Evolutionary conservation across 805 yeast species (phyloP), one percentile per base, ranked within the genome.

Genomic region (Candida maris): DNA sequence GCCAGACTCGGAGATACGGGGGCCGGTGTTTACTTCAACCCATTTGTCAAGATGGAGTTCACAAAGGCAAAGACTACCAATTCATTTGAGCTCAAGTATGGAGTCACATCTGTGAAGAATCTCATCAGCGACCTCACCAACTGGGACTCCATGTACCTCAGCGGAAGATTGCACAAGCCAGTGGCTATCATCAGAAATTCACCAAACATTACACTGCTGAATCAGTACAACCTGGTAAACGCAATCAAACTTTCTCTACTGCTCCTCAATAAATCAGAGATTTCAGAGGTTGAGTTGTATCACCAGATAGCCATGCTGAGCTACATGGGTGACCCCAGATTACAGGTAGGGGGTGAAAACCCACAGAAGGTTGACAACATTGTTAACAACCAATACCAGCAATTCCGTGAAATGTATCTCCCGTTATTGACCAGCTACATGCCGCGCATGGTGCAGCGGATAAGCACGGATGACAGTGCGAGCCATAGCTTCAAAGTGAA

Each of bases 131-230:
- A 93, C 61, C 64, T 93, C 19, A 67, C 75, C n/a, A 76, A 81
- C 37, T 93, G 98, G 98, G 68, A 77, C 19, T 75, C 88, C 0
- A 72, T 93, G 50, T 93, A 93, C 52, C 54, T 93, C 14, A 94
- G 96, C 2, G 98, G 98, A 1, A 69, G 98, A 44, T 65, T 93
- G 39, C 98, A 93, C 51, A 93, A 93, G 53, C 98, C 98, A 0
- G 95, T 91, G 4, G 81, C 84, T 42, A 71, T 85, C 22, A 57
- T 85, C 26, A 72, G 77, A 44, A 85, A 79, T 49, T 79, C 81
- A 39, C 70, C 81, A 2, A 68, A 75, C 51, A 70, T 85, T 6
- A 68, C 75, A 37, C 75, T 81, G 38, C 67, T 83, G 51, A 84
- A 85, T 52, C 89, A 85, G 51, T 75, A 71, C 44, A 93, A 93